Evolutionary conservation across 2,329 filamentous ascomycete genomes (phyloP).

Genomic region (Botrytis deweyae): DNA sequence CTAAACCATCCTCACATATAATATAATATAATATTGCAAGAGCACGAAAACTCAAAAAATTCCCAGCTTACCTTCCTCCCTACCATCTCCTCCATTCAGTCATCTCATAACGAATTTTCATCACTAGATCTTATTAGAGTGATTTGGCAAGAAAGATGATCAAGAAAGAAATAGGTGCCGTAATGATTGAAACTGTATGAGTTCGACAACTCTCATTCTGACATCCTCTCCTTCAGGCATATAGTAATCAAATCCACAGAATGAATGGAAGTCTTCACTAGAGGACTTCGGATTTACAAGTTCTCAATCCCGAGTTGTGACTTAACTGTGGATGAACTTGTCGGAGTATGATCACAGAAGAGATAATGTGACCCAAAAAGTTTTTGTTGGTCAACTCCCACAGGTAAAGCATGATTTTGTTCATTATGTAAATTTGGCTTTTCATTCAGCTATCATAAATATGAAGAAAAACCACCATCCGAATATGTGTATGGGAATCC

Average conservation of each 20-base stretch:
- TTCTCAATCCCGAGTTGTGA: not conserved
- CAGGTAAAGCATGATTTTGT: not conserved
- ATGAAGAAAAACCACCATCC: not conserved
- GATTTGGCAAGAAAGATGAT: not conserved
- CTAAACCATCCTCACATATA: not conserved
- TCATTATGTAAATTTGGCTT: slow-evolving; percentile 6
- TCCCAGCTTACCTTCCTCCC: not conserved
- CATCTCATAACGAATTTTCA: not conserved
- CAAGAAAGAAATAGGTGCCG: not conserved
- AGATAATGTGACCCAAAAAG: not conserved
- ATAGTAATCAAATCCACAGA: not conserved
- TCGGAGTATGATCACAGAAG: not conserved
- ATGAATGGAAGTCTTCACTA: not conserved
- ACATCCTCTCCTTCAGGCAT: not conserved
- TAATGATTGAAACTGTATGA: not conserved
- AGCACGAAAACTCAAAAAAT: not conserved
- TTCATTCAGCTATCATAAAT: slow-evolving; percentile 15
- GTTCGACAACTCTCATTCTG: not conserved
- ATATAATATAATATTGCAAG: not conserved
- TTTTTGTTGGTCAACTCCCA: not conserved
- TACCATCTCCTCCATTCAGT: not conserved
- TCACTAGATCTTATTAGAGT: not conserved
- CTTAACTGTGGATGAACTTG: not conserved
- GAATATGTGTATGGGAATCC: slow-evolving; percentile 9
- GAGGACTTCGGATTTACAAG: not conserved